These are phyloP conservation scores for Dactylellina sp. DNA, from an alignment of 2,329 filamentous ascomycete species.

Conservation along the genomic window DNA sequence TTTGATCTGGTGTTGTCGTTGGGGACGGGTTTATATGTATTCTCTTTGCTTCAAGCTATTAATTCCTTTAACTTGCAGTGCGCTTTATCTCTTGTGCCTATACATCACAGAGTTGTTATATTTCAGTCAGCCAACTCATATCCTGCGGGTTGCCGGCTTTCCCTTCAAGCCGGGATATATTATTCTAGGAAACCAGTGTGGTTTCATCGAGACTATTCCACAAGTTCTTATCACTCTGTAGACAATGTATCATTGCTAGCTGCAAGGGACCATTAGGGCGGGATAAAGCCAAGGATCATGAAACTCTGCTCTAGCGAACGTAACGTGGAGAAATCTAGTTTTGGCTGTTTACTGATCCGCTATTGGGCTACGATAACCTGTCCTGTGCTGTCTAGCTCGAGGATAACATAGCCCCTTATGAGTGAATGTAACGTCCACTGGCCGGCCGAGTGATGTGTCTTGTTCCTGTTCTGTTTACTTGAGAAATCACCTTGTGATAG, in stretches of 20 bases:
- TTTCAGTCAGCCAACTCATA: conserved; percentile 8
- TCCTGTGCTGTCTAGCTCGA: background rate
- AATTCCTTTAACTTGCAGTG: conserved; percentile 28
- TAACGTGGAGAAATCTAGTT: conserved; percentile 6
- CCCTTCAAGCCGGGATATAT: conserved; percentile 13
- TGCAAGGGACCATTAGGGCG: background rate
- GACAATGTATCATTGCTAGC: background rate
- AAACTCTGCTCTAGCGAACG: background rate
- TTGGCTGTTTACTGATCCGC: background rate
- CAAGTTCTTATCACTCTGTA: background rate
- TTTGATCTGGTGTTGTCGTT: conserved; percentile 30
- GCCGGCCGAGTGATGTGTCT: background rate
- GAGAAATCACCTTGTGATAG: conserved; percentile 23
- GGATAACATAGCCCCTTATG: background rate
- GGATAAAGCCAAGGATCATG: conserved; percentile 5
- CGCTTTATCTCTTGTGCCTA: conserved; percentile 13
- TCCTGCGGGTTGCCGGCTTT: conserved; percentile 35
- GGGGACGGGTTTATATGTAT: conserved; percentile 11
- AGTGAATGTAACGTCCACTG: background rate
- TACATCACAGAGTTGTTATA: conserved; percentile 19
- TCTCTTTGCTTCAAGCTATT: conserved; percentile 48
- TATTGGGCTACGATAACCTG: background rate
- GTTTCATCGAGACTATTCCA: background rate
- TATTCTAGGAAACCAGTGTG: background rate
- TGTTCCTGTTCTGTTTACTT: background rate